A percentile compares a stretch with the other conserved stretches of the same genome.
Evolutionary conservation across 1,139 yeast genomes (phyloP).

Genomic region (Protomyces gravidus): DNA sequence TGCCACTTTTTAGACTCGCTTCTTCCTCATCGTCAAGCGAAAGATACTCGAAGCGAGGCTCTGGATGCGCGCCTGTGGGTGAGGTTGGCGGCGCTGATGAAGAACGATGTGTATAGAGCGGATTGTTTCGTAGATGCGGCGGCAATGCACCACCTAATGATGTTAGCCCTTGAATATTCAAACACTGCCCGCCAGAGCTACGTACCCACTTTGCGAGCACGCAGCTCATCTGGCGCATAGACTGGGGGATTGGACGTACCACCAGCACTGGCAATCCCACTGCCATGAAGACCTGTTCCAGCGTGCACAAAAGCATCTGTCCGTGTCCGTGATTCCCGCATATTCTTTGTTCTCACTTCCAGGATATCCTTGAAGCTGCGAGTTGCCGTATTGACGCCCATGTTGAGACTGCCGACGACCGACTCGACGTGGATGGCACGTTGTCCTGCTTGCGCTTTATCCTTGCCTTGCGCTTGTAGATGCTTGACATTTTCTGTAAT

Average conservation of each 20-base stretch:
- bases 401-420: conserved; percentile 78
- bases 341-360: conserved; percentile 79
- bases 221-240: neutral
- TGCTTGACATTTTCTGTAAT: conserved; percentile 73
- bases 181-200: no score
- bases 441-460: conserved; percentile 47
- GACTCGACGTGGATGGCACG: conserved; percentile 71
- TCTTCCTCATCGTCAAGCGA: conserved; percentile 16
- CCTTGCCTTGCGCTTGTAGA: conserved; percentile 55
- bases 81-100: conserved; percentile 26
- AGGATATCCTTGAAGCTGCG: conserved; percentile 86
- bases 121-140: conserved; percentile 17
- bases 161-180: neutral
- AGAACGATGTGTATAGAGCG: conserved; percentile 19
- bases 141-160: neutral
- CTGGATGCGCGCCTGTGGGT: conserved; percentile 2
- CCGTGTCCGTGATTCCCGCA: conserved; percentile 72
- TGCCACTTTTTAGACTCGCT: neutral
- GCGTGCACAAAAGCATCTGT: conserved; percentile 67
- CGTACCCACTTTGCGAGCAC: neutral
- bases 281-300: conserved; percentile 4
- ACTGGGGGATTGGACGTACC: neutral
- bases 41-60: conserved; percentile 21
- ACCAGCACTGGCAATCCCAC: neutral
- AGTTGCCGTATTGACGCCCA: conserved; percentile 84